A percentile compares a stretch with the other conserved stretches of the same genome.
Conservation (phyloP, 371 early-diverging fungal species). For the Mucor irregularis region DNA sequence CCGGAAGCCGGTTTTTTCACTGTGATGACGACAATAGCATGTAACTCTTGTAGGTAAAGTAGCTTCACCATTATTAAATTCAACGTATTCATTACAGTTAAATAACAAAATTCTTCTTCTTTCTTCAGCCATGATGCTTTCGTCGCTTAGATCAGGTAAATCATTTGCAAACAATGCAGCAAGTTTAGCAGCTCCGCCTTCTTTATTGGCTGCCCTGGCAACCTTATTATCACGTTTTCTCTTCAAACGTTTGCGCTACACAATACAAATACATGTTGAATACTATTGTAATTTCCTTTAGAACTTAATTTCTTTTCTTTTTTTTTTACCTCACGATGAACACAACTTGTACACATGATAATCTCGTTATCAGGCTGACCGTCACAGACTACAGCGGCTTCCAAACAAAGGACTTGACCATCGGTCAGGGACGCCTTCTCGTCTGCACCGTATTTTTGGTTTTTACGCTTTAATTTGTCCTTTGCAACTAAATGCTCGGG, state of each 20-base stretch:
- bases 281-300: neutral
- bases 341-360: constrained; percentile 73
- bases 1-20: constrained; percentile 89
- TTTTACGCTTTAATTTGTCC: constrained; percentile 56
- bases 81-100: constrained; percentile 71
- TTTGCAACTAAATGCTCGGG: constrained; percentile 73
- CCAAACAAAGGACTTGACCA: constrained; percentile 47
- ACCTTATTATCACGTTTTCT: constrained; percentile 58
- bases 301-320: too few relatives aligned
- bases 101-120: constrained; percentile 62
- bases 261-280: neutral
- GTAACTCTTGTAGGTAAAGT: constrained; percentile 79
- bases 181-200: constrained; percentile 48
- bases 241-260: constrained; percentile 54
- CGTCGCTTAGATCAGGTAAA: constrained; percentile 44
- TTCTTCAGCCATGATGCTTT: constrained; percentile 51
- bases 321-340: constrained; percentile 69
- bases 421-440: constrained; percentile 36
- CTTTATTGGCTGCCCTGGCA: constrained; percentile 51
- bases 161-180: constrained; percentile 47
- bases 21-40: constrained; percentile 85
- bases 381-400: constrained; percentile 74
- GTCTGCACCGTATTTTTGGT: constrained; percentile 36
- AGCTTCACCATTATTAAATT: constrained; percentile 76
- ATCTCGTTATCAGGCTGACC: constrained; percentile 70